Evolutionary conservation across 805 yeast species (phyloP).

Genomic region (Cephaloascus fragrans): DNA sequence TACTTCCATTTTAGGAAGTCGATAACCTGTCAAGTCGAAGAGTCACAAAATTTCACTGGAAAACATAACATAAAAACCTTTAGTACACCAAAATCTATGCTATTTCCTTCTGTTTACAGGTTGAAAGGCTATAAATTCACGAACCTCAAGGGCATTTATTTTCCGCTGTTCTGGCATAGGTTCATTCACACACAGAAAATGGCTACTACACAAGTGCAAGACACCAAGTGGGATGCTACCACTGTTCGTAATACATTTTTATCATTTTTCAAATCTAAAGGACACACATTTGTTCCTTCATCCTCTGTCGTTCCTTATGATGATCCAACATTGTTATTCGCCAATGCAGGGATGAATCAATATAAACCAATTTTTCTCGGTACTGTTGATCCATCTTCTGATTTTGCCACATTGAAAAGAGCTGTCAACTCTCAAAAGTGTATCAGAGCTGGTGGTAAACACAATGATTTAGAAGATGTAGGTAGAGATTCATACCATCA

Average conservation of each 20-base stretch:
- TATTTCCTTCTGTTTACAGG: no score
- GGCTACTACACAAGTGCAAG: neutral
- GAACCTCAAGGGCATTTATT: no score
- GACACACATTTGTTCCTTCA: conserved; percentile 80
- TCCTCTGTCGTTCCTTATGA: conserved; percentile 96
- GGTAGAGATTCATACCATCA: conserved; percentile 98
- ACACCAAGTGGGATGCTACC: conserved; percentile 24
- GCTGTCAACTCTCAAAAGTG: conserved; percentile 97
- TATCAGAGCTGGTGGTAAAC: conserved; percentile 99
- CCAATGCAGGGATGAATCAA: conserved; percentile 99
- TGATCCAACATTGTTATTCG: conserved; percentile 92
- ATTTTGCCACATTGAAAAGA: conserved; percentile 72
- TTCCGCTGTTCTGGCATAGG: no score
- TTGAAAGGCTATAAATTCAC: no score
- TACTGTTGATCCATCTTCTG: conserved; percentile 91
- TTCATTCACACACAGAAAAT: no score
- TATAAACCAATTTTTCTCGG: conserved; percentile 96
- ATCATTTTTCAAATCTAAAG: conserved; percentile 59
- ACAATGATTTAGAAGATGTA: conserved; percentile 95
- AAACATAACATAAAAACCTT: no score
- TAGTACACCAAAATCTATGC: no score
- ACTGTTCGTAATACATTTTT: conserved; percentile 79
- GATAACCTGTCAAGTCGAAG: no score
- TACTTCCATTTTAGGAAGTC: no score
- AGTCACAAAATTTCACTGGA: no score